A percentile compares a stretch with the other conserved stretches of the same genome.
Evolutionary conservation across 2,329 filamentous ascomycete species (phyloP).

Genomic region (Orbilia javanica): DNA sequence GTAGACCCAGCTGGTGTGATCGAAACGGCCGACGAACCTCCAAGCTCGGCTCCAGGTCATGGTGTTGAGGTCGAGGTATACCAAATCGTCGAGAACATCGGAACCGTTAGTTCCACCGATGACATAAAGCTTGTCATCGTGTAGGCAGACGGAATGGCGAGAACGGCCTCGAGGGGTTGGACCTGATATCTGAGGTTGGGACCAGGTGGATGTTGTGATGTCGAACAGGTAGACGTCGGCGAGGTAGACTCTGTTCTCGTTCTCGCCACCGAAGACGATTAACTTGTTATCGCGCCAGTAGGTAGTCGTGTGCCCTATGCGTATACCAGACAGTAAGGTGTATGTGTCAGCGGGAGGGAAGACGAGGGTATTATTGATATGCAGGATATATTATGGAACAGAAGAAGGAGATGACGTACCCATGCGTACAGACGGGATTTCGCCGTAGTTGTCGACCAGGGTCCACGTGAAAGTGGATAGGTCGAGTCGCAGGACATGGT

Average conservation of each 20-base stretch:
- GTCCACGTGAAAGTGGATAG: slow-evolving; percentile 91
- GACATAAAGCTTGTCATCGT: slow-evolving; percentile 96
- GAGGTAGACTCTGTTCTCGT: slow-evolving; percentile 94
- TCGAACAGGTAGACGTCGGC: slow-evolving; percentile 97
- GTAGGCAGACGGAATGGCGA: slow-evolving; percentile 90
- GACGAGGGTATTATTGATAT: not conserved
- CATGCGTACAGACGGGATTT: slow-evolving; percentile 97
- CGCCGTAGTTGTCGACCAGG: slow-evolving; percentile 96
- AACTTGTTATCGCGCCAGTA: slow-evolving; percentile 94
- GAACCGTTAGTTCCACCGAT: slow-evolving; percentile 95
- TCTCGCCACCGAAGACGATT: slow-evolving; percentile 97
- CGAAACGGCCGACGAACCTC: slow-evolving; percentile 94
- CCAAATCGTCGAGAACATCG: slow-evolving; percentile 91
- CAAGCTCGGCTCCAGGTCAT: slow-evolving; percentile 97
- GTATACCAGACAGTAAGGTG: too few relatives aligned
- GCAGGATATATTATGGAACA: not conserved
- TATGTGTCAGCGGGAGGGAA: not conserved
- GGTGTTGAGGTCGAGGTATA: slow-evolving; percentile 95
- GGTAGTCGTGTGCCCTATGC: slow-evolving; percentile 89
- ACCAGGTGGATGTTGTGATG: slow-evolving; percentile 93
- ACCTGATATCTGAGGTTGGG: slow-evolving; percentile 86
- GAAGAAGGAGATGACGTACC: slow-evolving; percentile 70
- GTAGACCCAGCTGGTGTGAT: slow-evolving; percentile 95
- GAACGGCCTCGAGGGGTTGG: slow-evolving; percentile 89
- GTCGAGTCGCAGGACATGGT: slow-evolving; percentile 92